Base-by-base conservation (phyloP, 306 rosid genomes). In the Quercus alba region DNA sequence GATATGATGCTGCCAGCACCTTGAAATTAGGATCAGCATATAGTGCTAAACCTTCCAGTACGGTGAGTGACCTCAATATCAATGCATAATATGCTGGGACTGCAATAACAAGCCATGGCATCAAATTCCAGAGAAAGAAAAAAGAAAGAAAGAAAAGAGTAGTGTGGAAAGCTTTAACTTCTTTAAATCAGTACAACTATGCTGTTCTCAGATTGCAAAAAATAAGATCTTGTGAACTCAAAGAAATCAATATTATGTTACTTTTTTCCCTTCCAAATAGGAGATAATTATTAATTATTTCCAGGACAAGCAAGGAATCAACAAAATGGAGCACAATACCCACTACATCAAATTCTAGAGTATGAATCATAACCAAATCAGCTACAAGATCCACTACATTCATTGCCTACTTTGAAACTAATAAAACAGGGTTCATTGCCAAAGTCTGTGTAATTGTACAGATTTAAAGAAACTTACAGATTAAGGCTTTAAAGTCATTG, bases 1-100 rank as follows among this genome's bases (percentile, higher is more conserved):
- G 99, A 82, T 94, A 94, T 25, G 99, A 94, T 69, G 99, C 99
- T 56, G 99, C 99, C 57, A 94, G 93, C 81, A 93, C 94, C 97
- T 93, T 94, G 85, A 93, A 94, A 88, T 94, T 89, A 19, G 99
- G 99, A 91, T 94, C 99, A 30, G 97, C 95, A 78, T 93, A 84
- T 74, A 94, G 92, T 20, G 99, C 97, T 77, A 94, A 84, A 59
- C 99, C 99, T 90, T 94, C 97, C 74, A 94, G 88, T 76, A 94
- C 97, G 28, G 97, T 93, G 75, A 94, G 97, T 54, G 99, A 91
- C 85, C 99, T 91, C 85, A 94, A 79, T 80, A 94, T 93, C 78
- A 94, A 89, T 54, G 99, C 99, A 57, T 94, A 94, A 87, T 94
- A 94, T 57, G 97, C 94, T 6, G 97, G 99, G 63, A 94, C 97